Evolutionary conservation across 2,329 filamentous ascomycete species (phyloP).

Genomic region (Cytospora mali): DNA sequence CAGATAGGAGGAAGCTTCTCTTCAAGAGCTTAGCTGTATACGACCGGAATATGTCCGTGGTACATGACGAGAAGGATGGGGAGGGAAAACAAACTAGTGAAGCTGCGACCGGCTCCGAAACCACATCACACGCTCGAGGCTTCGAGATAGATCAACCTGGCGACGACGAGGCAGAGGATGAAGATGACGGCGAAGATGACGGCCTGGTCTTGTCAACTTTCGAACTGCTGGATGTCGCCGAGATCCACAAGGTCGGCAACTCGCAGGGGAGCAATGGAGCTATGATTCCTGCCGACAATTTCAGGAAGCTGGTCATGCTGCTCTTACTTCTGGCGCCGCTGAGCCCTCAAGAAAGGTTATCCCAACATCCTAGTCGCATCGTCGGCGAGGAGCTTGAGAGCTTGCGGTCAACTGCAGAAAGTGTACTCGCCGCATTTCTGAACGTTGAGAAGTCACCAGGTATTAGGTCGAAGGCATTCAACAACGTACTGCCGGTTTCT

Average conservation of each 20-base stretch:
- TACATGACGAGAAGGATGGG: conserved; percentile 33
- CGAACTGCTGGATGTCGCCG: conserved; percentile 66
- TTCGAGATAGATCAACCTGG: conserved; percentile 51
- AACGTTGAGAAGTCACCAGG: conserved; percentile 65
- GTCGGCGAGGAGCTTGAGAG: conserved; percentile 57
- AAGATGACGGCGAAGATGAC: conserved; percentile 51
- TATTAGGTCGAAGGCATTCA: conserved; percentile 64
- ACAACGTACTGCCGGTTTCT: conserved; percentile 58
- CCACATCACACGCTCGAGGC: conserved; percentile 38
- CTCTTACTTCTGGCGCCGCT: conserved; percentile 69
- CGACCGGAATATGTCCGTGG: conserved; percentile 57
- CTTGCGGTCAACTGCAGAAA: conserved; percentile 64
- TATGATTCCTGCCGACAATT: conserved; percentile 74
- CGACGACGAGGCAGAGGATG: conserved; percentile 40
- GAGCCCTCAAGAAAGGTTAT: conserved; percentile 64
- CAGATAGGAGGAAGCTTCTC: conserved; percentile 64
- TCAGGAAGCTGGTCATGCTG: conserved; percentile 70
- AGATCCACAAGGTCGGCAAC: conserved; percentile 59
- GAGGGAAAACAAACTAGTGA: conserved; percentile 20
- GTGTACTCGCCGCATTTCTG: conserved; percentile 67
- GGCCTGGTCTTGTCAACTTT: conserved; percentile 70
- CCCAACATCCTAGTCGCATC: conserved; percentile 61
- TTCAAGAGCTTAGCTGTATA: conserved; percentile 74
- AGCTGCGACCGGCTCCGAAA: conserved; percentile 4
- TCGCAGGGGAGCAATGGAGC: conserved; percentile 59